Base-by-base conservation (phyloP, 2,329 filamentous ascomycete species). In the Cadophora sp. region DNA sequence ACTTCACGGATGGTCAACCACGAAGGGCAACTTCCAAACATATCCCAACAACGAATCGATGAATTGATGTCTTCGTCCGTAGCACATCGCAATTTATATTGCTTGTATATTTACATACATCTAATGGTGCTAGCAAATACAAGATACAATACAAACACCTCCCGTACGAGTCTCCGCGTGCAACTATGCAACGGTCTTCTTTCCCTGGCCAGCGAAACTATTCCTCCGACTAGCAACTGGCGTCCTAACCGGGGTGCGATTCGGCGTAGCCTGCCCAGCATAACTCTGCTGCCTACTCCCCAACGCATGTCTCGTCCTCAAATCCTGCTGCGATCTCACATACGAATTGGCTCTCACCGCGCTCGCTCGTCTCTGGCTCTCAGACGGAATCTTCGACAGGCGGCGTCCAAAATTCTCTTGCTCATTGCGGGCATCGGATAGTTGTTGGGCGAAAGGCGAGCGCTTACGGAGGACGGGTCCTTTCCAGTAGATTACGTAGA, bases 401-500 rank as follows among this genome's bases (percentile, higher is more conserved):
- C 64, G 62, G n/a, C 61, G 65, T 34, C 68, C 66, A 2, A 46
- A 22, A 26, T 29, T 40, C 7, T 69, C 65, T 24, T 64, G 46
- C 24, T 73, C 55, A n/a, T 62, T 31, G 16, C 74, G 62, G 19
- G 72, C 71, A 24, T 74, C 70, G 80, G 86, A 86, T 2, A 92
- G 80, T 50, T 84, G 84, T 78, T 91, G 87, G 0, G 90, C 90
- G 72, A 92, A 92, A 0, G 86, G 85, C 14, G 89, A 91, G 1
- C 84, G 80, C 67, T 85, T 83, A 48, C 90, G 86, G 19, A 92
- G 83, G 0, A 71, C 70, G 0, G 88, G 88, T 0, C 90, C 90
- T 65, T 87, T 86, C 82, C 83, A 89, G 81, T 91, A 92, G 69
- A 92, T 89, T 58, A 87, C 81, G 69, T 91, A 91, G 6, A 92